Evolutionary conservation across 495 filamentous ascomycete genomes (phyloP).

Genomic region (Annulohypoxylon moriforme): DNA sequence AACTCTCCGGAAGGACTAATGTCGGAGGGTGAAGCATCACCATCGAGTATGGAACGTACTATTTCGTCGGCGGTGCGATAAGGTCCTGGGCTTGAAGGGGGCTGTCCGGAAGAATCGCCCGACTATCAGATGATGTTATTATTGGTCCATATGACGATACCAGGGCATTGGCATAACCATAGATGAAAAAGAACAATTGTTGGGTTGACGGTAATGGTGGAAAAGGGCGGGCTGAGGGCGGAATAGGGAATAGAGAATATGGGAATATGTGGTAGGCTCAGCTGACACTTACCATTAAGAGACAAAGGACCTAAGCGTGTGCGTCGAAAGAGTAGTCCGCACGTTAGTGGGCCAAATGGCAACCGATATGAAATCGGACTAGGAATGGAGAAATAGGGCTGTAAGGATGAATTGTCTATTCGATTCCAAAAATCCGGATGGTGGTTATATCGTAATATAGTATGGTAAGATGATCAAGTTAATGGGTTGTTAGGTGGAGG

Average conservation of each 20-base stretch:
- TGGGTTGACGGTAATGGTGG: background rate
- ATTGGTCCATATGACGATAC: constrained; percentile 11
- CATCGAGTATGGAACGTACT: constrained; percentile 54
- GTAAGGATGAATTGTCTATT: constrained; percentile 2
- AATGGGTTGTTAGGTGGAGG: constrained; percentile 11
- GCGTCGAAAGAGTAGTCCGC: constrained; percentile 12
- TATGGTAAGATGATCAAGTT: constrained; percentile 16
- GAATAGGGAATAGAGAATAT: constrained; percentile 9
- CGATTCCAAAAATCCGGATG: background rate
- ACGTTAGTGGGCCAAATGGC: constrained; percentile 25
- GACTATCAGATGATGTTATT: constrained; percentile 58
- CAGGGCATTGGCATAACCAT: background rate
- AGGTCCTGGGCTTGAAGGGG: constrained; percentile 57
- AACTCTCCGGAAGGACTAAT: constrained; percentile 57
- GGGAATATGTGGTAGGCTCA: constrained; percentile 4
- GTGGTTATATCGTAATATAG: background rate
- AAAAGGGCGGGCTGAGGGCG: background rate
- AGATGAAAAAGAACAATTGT: background rate
- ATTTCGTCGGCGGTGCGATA: constrained; percentile 57
- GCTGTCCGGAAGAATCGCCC: constrained; percentile 68
- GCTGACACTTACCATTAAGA: constrained; percentile 42
- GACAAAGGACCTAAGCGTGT: constrained; percentile 22
- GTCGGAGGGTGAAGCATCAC: constrained; percentile 47
- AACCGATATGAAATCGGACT: background rate
- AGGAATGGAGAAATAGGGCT: background rate